These are phyloP conservation scores for Tillandsia fasciculata DNA, from an alignment of 176 grass and related monocot genomes.

Conservation along the genomic window DNA sequence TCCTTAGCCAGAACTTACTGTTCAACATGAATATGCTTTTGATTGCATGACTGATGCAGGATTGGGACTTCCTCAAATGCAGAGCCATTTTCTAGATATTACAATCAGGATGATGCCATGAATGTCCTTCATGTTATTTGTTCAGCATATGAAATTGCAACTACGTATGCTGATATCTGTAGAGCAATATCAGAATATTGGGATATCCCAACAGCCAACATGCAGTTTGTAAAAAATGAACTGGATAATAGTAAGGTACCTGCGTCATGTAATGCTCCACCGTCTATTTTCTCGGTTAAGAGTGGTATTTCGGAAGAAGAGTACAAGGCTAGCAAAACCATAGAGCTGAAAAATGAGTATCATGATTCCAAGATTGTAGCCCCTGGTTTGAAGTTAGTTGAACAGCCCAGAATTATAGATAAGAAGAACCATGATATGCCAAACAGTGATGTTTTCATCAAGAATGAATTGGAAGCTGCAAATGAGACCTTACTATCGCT, in stretches of 20 bases:
- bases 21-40: neutral
- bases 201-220: conserved; percentile 37
- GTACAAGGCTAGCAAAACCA: conserved; percentile 23
- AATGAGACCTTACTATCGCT: conserved; percentile 22
- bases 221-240: conserved; percentile 23
- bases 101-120: conserved; percentile 61
- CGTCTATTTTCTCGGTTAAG: conserved; percentile 10
- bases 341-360: conserved; percentile 28
- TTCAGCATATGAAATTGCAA: conserved; percentile 29
- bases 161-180: conserved; percentile 50
- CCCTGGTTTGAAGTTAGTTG: conserved; percentile 14
- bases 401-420: conserved; percentile 10
- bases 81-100: conserved; percentile 62
- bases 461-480: conserved; percentile 25
- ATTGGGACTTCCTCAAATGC: conserved; percentile 32
- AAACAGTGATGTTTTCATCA: conserved; percentile 7
- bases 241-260: conserved; percentile 15
- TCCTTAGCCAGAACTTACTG: neutral
- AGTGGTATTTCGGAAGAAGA: conserved; percentile 20
- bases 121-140: conserved; percentile 54
- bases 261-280: conserved; percentile 22
- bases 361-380: conserved; percentile 14
- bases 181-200: conserved; percentile 57
- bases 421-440: conserved; percentile 24
- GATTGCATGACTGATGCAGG: conserved; percentile 30